Evolutionary conservation across 805 yeast species (phyloP).

Genomic region (Zygosaccharomyces lentus): DNA sequence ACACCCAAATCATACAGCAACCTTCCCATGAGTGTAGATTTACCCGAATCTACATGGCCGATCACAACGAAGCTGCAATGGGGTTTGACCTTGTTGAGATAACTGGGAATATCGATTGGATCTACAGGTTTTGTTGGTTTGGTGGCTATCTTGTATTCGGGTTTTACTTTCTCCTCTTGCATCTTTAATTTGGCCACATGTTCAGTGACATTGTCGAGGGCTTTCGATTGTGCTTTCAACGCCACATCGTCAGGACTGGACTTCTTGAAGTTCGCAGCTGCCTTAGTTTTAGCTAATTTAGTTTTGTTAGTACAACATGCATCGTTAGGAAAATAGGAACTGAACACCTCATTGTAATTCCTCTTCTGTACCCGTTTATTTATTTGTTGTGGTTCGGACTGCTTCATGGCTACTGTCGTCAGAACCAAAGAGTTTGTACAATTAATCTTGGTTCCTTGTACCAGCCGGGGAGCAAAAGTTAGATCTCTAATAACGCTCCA

Average conservation of each 20-base stretch:
- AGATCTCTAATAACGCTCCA: conserved; percentile 4
- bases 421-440: conserved; percentile 1
- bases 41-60: conserved; percentile 99
- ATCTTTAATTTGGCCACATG: conserved; percentile 14
- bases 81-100: conserved; percentile 85
- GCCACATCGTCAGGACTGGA: conserved; percentile 85
- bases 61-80: conserved; percentile 93
- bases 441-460: neutral
- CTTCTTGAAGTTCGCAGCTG: conserved; percentile 50
- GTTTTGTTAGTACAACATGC: conserved; percentile 37
- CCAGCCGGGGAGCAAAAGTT: neutral
- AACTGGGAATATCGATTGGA: conserved; percentile 63
- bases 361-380: conserved; percentile 17
- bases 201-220: conserved; percentile 37
- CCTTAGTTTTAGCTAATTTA: conserved; percentile 34
- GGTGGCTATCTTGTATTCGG: conserved; percentile 25
- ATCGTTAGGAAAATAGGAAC: conserved; percentile 33
- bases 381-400: conserved; percentile 4
- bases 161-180: conserved; percentile 37
- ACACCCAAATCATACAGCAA: conserved; percentile 88
- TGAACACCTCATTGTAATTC: conserved; percentile 27
- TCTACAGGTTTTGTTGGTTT: conserved; percentile 33
- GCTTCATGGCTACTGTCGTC: conserved; percentile 5
- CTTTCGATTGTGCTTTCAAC: conserved; percentile 51
- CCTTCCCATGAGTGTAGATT: conserved; percentile 98